Evolutionary conservation across 192 early-diverging fungal genomes (phyloP).

Genomic region (Radiomyces spectabilis): DNA sequence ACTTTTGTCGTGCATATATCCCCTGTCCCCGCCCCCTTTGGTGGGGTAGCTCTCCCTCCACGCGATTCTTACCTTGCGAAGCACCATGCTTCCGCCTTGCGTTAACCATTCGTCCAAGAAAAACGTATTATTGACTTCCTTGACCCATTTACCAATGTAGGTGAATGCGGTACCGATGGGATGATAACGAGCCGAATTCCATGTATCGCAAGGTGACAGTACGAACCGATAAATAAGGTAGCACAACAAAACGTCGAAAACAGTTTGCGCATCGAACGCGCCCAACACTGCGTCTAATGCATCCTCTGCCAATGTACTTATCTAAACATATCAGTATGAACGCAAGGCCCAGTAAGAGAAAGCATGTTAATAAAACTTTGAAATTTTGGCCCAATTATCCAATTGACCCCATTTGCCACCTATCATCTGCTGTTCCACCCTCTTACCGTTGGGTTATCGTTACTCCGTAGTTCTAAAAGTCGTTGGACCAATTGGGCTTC

Average conservation of each 20-base stretch:
- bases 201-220: neutral
- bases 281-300: slow-evolving; percentile 24
- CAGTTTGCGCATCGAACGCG: slow-evolving; percentile 16
- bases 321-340: slow-evolving; percentile 4
- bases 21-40: too few species aligned
- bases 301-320: slow-evolving; percentile 25
- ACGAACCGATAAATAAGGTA: slow-evolving; percentile 13
- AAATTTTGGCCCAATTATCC: too few species aligned
- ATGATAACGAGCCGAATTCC: slow-evolving; percentile 6
- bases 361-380: too few species aligned
- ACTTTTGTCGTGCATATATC: too few species aligned
- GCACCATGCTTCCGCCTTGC: slow-evolving; percentile 14
- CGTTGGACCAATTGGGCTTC: slow-evolving; percentile 9
- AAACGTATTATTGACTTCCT: slow-evolving; percentile 9
- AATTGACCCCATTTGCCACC: too few species aligned
- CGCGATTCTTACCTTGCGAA: slow-evolving; percentile 21
- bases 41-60: too few species aligned
- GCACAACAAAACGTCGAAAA: slow-evolving; percentile 22
- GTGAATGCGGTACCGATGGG: slow-evolving; percentile 26
- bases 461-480: slow-evolving; percentile 2
- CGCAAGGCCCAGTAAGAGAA: too few species aligned
- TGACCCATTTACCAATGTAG: slow-evolving; percentile 20
- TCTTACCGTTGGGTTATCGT: slow-evolving; percentile 13
- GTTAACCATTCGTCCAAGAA: slow-evolving; percentile 20
- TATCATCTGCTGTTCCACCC: neutral